Evolutionary conservation across 805 yeast genomes (phyloP).

Genomic region (Barnettozyma californica): DNA sequence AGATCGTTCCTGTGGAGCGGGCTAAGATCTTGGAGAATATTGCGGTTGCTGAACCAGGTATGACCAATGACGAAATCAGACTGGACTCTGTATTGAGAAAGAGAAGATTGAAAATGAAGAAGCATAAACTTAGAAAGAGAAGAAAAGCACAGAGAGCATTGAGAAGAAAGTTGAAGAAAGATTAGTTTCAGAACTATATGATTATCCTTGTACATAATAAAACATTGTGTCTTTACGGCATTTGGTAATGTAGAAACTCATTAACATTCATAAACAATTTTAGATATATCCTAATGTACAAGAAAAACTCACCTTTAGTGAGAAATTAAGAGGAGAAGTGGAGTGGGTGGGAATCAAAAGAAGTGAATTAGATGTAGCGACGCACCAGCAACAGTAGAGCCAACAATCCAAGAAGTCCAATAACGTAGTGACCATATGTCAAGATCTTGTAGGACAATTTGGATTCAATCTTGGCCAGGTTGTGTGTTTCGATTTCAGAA

Average conservation of each 20-base stretch:
- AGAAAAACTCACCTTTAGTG: not conserved
- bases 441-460: slow-evolving; percentile 49
- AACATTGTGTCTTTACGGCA: not conserved
- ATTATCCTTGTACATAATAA: not conserved
- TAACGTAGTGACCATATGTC: slow-evolving; percentile 47
- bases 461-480: slow-evolving; percentile 49
- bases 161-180: slow-evolving; percentile 48
- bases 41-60: slow-evolving; percentile 2
- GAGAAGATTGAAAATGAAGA: slow-evolving; percentile 93
- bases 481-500: slow-evolving; percentile 62
- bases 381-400: slow-evolving; percentile 33
- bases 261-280: slow-evolving; percentile 4
- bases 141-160: slow-evolving; percentile 87
- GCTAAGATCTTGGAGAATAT: slow-evolving; percentile 20
- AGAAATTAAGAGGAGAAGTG: not conserved
- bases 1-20: slow-evolving; percentile 18
- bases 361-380: slow-evolving; percentile 17
- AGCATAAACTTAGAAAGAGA: slow-evolving; percentile 95
- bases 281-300: not conserved
- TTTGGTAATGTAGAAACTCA: not conserved
- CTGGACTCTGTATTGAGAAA: slow-evolving; percentile 73
- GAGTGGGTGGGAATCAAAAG: not conserved
- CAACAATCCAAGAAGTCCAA: slow-evolving; percentile 30
- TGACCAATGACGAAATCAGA: slow-evolving; percentile 12
- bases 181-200: slow-evolving; percentile 8